A percentile compares a stretch with the other conserved stretches of the same genome.
Evolutionary conservation across 73 alveolate genomes (phyloP).

Genomic region (Paramecium octaurelia): DNA sequence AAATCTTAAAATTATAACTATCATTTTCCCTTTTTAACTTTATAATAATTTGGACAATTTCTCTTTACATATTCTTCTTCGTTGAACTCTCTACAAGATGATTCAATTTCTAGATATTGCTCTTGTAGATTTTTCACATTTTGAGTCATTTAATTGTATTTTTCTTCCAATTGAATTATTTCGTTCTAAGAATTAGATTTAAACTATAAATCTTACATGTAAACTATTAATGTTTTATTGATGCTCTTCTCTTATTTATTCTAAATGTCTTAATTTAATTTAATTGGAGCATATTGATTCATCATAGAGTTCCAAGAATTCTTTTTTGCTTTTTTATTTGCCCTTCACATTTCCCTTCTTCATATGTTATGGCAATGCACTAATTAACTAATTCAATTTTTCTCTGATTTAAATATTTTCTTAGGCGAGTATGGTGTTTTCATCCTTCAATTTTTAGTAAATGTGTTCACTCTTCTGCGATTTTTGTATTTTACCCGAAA

Average conservation of each 20-base stretch:
- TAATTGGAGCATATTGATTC: not conserved
- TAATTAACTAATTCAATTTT: not conserved
- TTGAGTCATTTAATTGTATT: constrained; percentile 32
- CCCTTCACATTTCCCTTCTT: not conserved
- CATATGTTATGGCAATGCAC: constrained; percentile 6
- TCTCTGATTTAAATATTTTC: constrained; percentile 30
- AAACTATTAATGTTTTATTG: not conserved
- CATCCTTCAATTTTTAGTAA: constrained; percentile 7
- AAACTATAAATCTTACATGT: not conserved
- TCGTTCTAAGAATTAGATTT: not conserved
- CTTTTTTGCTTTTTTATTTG: not conserved
- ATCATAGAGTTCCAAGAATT: not conserved
- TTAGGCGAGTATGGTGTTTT: not conserved
- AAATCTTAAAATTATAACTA: not conserved
- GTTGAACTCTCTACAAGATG: not conserved
- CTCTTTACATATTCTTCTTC: not conserved
- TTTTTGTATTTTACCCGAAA: not conserved
- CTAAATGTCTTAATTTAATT: constrained; percentile 30
- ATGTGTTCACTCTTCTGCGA: not conserved
- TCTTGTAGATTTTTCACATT: not conserved
- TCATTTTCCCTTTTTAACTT: not conserved
- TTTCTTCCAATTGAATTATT: not conserved
- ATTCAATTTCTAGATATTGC: not conserved
- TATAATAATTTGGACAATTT: not conserved
- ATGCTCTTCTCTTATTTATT: constrained; percentile 8